These are phyloP conservation scores for Aureobasidium sp. DNA, from an alignment of 2,329 filamentous ascomycete species.

Conservation along the genomic window DNA sequence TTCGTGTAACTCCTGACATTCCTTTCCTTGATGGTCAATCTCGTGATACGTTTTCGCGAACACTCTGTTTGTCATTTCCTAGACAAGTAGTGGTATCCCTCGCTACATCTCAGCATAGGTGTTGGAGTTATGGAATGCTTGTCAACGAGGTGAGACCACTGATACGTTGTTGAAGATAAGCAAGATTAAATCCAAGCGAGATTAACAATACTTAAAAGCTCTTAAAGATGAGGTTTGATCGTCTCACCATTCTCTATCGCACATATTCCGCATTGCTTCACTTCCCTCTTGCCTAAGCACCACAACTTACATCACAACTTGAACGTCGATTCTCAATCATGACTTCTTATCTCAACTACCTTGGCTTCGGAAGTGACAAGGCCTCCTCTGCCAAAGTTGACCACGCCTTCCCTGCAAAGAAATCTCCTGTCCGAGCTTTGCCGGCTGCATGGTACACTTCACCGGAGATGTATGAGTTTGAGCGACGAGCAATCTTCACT, in stretches of 20 bases:
- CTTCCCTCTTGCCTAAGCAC: not conserved
- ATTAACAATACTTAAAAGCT: not conserved
- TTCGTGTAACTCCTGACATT: not conserved
- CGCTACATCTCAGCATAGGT: too few species aligned
- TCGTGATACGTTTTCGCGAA: not conserved
- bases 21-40: not conserved
- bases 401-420: not conserved
- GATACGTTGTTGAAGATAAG: not conserved
- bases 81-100: not conserved
- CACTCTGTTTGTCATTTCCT: not conserved
- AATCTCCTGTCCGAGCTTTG: constrained; percentile 24
- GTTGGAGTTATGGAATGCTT: too few species aligned
- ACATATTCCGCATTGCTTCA: not conserved
- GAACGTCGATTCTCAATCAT: not conserved
- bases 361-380: not conserved
- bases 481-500: constrained; percentile 43
- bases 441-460: constrained; percentile 40
- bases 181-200: not conserved
- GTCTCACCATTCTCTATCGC: not conserved
- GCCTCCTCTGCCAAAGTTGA: not conserved
- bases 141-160: not conserved
- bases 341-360: constrained; percentile 7
- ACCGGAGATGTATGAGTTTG: constrained; percentile 38
- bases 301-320: too few species aligned
- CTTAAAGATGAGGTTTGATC: not conserved